These are phyloP conservation scores for Dendrocalamus sinicus DNA, from an alignment of 176 grass and related monocot genomes.

Conservation along the genomic window DNA sequence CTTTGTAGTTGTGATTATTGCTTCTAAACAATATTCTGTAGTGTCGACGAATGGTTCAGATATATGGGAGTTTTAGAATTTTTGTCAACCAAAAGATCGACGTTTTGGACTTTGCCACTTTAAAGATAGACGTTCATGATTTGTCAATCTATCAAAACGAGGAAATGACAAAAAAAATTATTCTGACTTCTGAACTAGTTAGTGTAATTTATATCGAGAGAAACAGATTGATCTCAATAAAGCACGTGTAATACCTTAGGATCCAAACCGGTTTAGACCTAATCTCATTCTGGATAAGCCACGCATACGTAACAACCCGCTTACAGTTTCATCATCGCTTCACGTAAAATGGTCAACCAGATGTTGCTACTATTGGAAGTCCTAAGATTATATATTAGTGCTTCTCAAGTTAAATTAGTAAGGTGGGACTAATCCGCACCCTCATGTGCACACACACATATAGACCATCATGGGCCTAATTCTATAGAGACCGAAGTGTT, in stretches of 20 bases:
- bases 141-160: neutral
- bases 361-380: too few species aligned
- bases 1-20: neutral
- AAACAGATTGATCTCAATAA: constrained; percentile 39
- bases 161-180: neutral
- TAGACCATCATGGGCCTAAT: too few species aligned
- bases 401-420: too few species aligned
- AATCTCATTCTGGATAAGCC: too few species aligned
- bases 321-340: too few species aligned
- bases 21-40: neutral
- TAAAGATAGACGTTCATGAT: constrained; percentile 4
- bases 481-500: too few species aligned
- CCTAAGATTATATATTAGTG: too few species aligned
- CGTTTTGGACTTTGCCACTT: neutral
- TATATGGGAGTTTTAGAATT: neutral
- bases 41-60: neutral
- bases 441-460: too few species aligned
- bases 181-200: neutral
- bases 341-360: too few species aligned
- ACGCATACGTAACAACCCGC: too few species aligned
- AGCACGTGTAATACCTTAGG: neutral
- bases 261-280: too few species aligned
- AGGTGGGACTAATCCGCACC: too few species aligned
- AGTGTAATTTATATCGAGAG: constrained; percentile 24
- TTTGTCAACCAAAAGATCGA: neutral